Conservation (phyloP, 768 basidiomycete genomes). For the Trametes cingulata region DNA sequence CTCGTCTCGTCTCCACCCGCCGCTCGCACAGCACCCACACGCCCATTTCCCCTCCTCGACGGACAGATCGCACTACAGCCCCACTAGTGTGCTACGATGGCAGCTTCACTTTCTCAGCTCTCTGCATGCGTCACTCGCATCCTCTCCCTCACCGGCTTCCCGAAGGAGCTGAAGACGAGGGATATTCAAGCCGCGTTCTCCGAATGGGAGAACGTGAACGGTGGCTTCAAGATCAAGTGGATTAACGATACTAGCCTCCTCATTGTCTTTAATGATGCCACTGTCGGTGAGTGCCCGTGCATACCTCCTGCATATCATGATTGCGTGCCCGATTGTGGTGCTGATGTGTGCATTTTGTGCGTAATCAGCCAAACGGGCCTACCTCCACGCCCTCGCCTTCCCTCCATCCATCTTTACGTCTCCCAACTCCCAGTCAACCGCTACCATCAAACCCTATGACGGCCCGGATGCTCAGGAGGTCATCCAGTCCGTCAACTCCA, state of each 20-base stretch:
- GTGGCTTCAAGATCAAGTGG: constrained; percentile 99
- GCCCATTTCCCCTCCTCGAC: constrained; percentile 6
- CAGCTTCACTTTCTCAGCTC: constrained; percentile 73
- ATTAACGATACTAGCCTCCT: constrained; percentile 93
- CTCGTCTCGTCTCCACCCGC: constrained; percentile 16
- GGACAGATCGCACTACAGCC: constrained; percentile 7
- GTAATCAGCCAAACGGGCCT: constrained; percentile 87
- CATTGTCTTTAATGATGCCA: constrained; percentile 91
- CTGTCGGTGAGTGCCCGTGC: constrained; percentile 66
- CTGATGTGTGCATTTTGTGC: constrained; percentile 5
- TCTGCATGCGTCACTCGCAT: constrained; percentile 97
- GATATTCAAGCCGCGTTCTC: constrained; percentile 91
- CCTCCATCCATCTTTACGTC: constrained; percentile 73
- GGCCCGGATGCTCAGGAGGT: constrained; percentile 88
- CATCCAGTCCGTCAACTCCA: constrained; percentile 81
- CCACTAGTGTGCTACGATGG: constrained; percentile 44
- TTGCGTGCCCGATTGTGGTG: not conserved
- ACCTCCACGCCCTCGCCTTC: constrained; percentile 84
- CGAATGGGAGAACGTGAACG: constrained; percentile 82
- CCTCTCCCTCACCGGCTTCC: constrained; percentile 88
- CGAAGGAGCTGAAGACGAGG: constrained; percentile 94
- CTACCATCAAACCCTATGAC: constrained; percentile 87
- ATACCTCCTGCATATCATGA: not conserved
- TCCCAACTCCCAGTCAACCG: constrained; percentile 48
- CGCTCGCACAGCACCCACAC: constrained; percentile 23